phyloP scores from a whole-genome alignment of 768 basidiomycete species.

The Russula lepida region DNA sequence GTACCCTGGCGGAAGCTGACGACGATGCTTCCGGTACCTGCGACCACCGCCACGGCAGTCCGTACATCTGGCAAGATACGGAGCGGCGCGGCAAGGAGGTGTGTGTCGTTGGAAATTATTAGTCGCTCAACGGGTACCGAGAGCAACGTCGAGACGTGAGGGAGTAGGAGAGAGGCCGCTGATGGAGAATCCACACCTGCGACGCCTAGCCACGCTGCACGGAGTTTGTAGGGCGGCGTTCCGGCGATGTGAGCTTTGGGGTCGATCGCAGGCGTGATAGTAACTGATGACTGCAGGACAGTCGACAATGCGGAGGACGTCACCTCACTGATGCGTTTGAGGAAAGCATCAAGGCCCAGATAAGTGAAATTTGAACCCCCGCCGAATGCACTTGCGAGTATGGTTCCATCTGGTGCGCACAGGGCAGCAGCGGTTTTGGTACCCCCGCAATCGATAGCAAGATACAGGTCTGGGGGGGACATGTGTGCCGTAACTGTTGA shows the following conservation, averaged over 20 bases:
- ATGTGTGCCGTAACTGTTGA: background rate
- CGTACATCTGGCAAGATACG: constrained; percentile 48
- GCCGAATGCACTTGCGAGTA: constrained; percentile 58
- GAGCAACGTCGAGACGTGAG: constrained; percentile 47
- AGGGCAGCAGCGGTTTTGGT: constrained; percentile 81
- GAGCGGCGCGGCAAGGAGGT: constrained; percentile 76
- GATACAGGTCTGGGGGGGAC: constrained; percentile 48
- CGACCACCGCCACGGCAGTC: constrained; percentile 64
- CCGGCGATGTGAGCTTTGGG: background rate
- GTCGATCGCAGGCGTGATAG: constrained; percentile 10
- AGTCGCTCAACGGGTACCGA: constrained; percentile 47
- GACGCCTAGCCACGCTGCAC: constrained; percentile 74
- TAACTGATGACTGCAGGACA: background rate
- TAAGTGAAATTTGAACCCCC: constrained; percentile 86
- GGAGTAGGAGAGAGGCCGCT: constrained; percentile 48
- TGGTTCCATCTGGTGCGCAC: constrained; percentile 44
- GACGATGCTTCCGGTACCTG: constrained; percentile 74
- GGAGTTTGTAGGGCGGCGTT: constrained; percentile 35
- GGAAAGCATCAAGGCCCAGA: constrained; percentile 56
- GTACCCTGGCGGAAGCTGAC: constrained; percentile 47
- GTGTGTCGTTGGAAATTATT: constrained; percentile 71
- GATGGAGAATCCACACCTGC: constrained; percentile 73
- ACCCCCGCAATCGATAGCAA: constrained; percentile 84
- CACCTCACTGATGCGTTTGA: constrained; percentile 42
- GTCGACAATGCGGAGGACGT: constrained; percentile 42